Conservation (phyloP, 306 rosid species). For the Acacia confusa region DNA sequence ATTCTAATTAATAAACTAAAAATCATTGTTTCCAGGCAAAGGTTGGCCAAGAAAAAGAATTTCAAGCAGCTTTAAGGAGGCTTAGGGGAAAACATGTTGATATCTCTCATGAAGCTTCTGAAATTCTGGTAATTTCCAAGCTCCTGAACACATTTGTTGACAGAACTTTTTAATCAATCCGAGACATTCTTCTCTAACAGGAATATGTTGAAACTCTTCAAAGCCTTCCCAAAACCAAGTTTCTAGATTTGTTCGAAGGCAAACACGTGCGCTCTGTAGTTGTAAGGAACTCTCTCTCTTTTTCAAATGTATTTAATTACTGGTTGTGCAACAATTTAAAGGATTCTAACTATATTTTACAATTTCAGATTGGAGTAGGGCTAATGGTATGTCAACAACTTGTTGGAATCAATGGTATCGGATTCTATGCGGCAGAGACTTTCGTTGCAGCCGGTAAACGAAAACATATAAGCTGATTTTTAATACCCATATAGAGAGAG, state of each 20-base stretch:
- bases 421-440: conserved; percentile 64
- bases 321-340: neutral
- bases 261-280: conserved; percentile 59
- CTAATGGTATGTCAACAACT: conserved; percentile 79
- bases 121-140: conserved; percentile 57
- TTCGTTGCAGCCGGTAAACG: conserved; percentile 68
- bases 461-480: neutral
- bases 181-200: conserved; percentile 34
- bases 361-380: conserved; percentile 74
- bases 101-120: conserved; percentile 64
- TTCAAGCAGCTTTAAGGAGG: conserved; percentile 58
- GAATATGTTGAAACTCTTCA: conserved; percentile 67
- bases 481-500: neutral
- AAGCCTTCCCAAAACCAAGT: conserved; percentile 54
- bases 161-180: neutral
- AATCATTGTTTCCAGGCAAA: conserved; percentile 57
- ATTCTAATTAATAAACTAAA: conserved; percentile 3
- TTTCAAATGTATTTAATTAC: conserved; percentile 14
- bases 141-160: conserved; percentile 17
- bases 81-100: conserved; percentile 59
- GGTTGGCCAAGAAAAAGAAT: conserved; percentile 49
- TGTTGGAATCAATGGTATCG: conserved; percentile 74
- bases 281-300: conserved; percentile 47
- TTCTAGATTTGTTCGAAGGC: conserved; percentile 63
- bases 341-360: conserved; percentile 24